Conservation (phyloP, 2,329 filamentous ascomycete species). For the Mycosphaerella sp. region DNA sequence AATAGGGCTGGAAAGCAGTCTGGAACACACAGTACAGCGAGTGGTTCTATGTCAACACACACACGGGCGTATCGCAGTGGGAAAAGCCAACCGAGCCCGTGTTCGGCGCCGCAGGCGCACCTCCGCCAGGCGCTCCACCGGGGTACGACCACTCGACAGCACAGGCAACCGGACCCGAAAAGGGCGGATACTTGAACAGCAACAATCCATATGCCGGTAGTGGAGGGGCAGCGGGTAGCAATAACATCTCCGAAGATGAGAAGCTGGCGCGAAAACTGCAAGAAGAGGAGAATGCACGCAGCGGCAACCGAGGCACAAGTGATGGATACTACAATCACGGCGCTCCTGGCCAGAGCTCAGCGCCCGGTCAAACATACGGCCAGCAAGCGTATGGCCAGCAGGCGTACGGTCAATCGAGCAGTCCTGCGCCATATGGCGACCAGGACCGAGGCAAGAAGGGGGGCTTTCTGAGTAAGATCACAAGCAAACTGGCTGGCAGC, state of each 20-base stretch:
- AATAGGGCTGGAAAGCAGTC: slow-evolving; percentile 69
- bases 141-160: slow-evolving; percentile 51
- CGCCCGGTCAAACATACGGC: slow-evolving; percentile 28
- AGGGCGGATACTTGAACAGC: slow-evolving; percentile 44
- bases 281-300: slow-evolving; percentile 68
- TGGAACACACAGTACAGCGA: slow-evolving; percentile 86
- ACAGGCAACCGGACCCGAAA: slow-evolving; percentile 40
- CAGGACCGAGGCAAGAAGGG: slow-evolving; percentile 36
- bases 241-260: slow-evolving; percentile 58
- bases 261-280: slow-evolving; percentile 69
- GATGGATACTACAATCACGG: slow-evolving; percentile 42
- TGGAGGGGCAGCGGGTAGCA: slow-evolving; percentile 7
- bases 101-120: slow-evolving; percentile 44
- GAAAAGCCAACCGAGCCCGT: slow-evolving; percentile 69
- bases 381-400: slow-evolving; percentile 27
- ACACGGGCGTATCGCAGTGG: slow-evolving; percentile 88
- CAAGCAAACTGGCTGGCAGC: slow-evolving; percentile 40
- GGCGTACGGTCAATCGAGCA: slow-evolving; percentile 16
- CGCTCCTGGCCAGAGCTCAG: slow-evolving; percentile 5
- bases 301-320: slow-evolving; percentile 39
- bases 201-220: slow-evolving; percentile 62
- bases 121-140: slow-evolving; percentile 53
- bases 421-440: not conserved
- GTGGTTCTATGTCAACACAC: slow-evolving; percentile 90
- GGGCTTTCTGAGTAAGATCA: slow-evolving; percentile 48